Conservation (phyloP, 2,329 filamentous ascomycete genomes). For the Aspergillus sp. region DNA sequence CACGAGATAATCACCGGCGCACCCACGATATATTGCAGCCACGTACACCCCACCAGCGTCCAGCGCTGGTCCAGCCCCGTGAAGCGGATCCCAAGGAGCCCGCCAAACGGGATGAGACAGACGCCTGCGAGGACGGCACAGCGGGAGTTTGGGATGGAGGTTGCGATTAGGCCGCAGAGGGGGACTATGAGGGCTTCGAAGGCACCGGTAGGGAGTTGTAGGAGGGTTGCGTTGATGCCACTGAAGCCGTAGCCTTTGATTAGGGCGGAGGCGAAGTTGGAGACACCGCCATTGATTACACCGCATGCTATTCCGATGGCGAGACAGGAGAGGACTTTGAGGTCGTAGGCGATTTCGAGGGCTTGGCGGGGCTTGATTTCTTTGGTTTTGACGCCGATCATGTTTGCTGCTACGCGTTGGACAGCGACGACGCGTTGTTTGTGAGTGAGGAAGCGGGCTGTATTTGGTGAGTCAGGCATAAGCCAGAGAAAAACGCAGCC, state of each 20-base stretch:
- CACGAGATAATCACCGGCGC: constrained; percentile 47
- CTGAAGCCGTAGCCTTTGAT: constrained; percentile 39
- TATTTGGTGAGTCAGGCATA: constrained; percentile 34
- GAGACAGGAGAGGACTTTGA: constrained; percentile 32
- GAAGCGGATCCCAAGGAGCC: constrained; percentile 46
- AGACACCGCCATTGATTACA: constrained; percentile 45
- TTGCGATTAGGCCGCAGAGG: constrained; percentile 38
- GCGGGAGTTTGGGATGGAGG: constrained; percentile 38
- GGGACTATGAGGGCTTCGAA: constrained; percentile 24
- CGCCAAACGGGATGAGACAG: constrained; percentile 34
- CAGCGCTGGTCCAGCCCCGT: constrained; percentile 39
- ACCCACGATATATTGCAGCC: constrained; percentile 47
- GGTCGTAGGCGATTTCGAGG: constrained; percentile 35
- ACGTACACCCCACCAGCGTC: constrained; percentile 47
- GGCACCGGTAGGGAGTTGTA: constrained; percentile 30
- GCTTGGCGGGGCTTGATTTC: constrained; percentile 30
- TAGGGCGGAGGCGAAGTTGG: constrained; percentile 43
- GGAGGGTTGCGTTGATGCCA: constrained; percentile 23
- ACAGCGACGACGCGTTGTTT: constrained; percentile 36
- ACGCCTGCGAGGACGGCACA: constrained; percentile 25
- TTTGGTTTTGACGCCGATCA: constrained; percentile 36
- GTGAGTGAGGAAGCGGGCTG: constrained; percentile 33
- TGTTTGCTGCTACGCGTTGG: constrained; percentile 36
- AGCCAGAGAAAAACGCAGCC: constrained; percentile 25
- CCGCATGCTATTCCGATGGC: constrained; percentile 40